Evolutionary conservation across 2,329 filamentous ascomycete species (phyloP), one percentile per base, ranked within the genome.

Genomic region (Oidium heveae): DNA sequence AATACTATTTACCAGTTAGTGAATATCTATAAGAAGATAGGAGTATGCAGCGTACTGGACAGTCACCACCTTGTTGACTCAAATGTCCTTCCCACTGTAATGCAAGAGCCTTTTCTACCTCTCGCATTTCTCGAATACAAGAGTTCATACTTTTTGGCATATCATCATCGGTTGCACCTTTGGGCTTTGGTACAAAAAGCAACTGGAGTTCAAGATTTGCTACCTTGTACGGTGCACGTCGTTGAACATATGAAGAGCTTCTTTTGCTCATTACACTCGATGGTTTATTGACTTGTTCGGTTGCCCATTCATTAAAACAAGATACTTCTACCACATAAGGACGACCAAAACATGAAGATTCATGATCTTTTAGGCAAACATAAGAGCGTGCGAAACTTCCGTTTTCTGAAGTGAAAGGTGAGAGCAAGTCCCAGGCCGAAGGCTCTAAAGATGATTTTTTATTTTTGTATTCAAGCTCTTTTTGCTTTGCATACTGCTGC

Each of bases 101-200:
- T 52, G 82, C 74, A 58, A 84, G 76, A 58, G 84, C 75, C 66
- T 84, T 83, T 66, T 94, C 87, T 1, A 89, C 87, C 54, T 89
- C 86, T 68, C 84, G 86, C 69, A 98, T 80, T 70, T 96, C 91
- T 18, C 91, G 78, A 61, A 96, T 84, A 67, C 87, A 94, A 46
- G 86, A 84, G 68, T 91, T 94, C 88, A 98, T 94, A 71, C 88
- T 95, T 79, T 96, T 96, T 55, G 91, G 91, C 86, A 98, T 95
- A 61, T 96, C 89, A 16, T 95, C 88, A 59, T 96, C 91, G 52
- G 79, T 80, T 33, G 80, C 75, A 47, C 83, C 84, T 71, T 86
- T 89, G 4, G 91, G 89, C 62, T 88, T 86, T 0, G 91, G 91
- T 1, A 98, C 87, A 63, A 94, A 98, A 15, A 98, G 73, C 9